Conservation (phyloP, 2,329 filamentous ascomycete species). For the Fusarium sp. region DNA sequence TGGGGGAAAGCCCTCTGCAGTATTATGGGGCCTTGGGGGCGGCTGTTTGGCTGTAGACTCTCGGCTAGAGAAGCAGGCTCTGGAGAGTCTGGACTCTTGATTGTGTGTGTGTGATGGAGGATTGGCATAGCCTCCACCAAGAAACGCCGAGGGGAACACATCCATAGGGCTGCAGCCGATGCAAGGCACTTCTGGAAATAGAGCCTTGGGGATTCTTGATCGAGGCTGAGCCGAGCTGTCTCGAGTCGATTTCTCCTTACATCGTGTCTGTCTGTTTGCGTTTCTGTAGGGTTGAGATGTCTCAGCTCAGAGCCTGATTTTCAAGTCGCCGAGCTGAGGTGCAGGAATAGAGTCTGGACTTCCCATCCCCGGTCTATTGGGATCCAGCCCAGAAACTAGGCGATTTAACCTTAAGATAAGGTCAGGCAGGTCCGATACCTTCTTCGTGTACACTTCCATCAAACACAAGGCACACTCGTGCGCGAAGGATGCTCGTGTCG, state of each 20-base stretch:
- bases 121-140: neutral
- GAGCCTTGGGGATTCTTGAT: neutral
- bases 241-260: neutral
- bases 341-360: neutral
- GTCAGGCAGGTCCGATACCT: neutral
- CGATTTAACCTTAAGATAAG: neutral
- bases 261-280: neutral
- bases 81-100: neutral
- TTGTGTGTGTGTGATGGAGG: neutral
- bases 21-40: neutral
- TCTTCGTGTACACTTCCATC: neutral
- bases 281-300: neutral
- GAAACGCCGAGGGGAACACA: neutral
- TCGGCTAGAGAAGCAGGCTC: neutral
- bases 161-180: neutral
- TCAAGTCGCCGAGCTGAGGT: neutral
- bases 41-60: neutral
- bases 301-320: neutral
- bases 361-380: neutral
- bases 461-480: neutral
- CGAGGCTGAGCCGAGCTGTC: neutral
- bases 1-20: neutral
- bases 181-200: neutral
- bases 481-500: neutral
- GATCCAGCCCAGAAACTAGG: neutral